Base-by-base conservation (phyloP, 805 yeast genomes). In the Candida jianshihensis region DNA sequence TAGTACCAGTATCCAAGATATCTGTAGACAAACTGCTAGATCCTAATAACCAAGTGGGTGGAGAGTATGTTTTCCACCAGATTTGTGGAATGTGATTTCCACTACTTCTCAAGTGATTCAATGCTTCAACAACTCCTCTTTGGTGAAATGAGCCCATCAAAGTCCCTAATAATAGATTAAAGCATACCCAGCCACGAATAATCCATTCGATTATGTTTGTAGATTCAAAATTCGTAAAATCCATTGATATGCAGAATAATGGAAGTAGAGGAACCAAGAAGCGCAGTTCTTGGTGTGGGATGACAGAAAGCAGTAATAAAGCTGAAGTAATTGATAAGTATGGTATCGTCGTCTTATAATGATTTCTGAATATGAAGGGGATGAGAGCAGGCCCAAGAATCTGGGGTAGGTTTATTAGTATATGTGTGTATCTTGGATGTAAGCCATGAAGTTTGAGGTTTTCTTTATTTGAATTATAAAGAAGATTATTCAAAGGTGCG, bases 21-120 rank as follows among this genome's bases (percentile, higher is more conserved):
- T 18, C 5, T 11, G 26, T 31, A 6, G 26, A 15, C 13, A 61
- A 34, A 12, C 48, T 41, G 1, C 38, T 5, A 30, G 53, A 52
- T 19, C 56, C 54, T 33, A 81, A 61, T 38, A 90, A 56, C 95
- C 96, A 92, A 5, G 86, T 72, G 4, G 98, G 97, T 1, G 97
- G 97, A 4, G 86, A 73, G 49, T 90, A 92, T 0, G 96, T 87
- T 56, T 87, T 78, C 97, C 97, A 90, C 87, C 95, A 90, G 5
- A 90, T 51, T 25, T 75, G 70, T 0, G 75, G 61, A 0, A 68
- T 59, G 4, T 60, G 43, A 16, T 46, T 35, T 3, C 48, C 40
- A 15, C 54, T 35, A 14, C 48, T 40, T 15, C 59, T 56, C 3
- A 75, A 34, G 36, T 66, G 53, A 17, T 63, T 64, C 26, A 84